These are phyloP conservation scores for Pontederia paniculata DNA, from an alignment of 176 grass and related monocot species.

Conservation along the genomic window DNA sequence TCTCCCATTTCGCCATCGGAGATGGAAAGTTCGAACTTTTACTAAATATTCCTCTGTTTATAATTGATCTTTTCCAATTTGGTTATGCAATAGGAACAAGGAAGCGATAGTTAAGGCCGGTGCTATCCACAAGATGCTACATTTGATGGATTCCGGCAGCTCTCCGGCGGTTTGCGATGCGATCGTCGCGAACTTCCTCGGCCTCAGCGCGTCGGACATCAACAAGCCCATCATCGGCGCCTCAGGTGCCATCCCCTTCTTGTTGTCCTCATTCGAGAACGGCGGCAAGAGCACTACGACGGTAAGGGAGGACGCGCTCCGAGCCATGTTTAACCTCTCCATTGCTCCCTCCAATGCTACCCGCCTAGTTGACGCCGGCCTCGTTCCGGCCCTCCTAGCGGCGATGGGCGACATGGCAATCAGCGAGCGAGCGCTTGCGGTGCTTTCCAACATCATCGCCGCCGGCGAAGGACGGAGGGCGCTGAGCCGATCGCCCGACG, in stretches of 20 bases:
- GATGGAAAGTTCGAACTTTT: background rate
- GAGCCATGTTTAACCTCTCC: conserved; percentile 79
- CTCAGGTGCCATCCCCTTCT: conserved; percentile 44
- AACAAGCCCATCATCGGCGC: conserved; percentile 82
- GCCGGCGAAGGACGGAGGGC: conserved; percentile 54
- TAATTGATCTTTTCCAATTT: background rate
- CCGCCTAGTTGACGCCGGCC: conserved; percentile 47
- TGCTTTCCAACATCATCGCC: conserved; percentile 64
- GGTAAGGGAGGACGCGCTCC: conserved; percentile 51
- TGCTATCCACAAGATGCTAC: conserved; percentile 85
- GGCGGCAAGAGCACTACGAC: conserved; percentile 20
- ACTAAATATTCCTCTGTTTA: conserved; percentile 1
- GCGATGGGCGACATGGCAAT: conserved; percentile 27
- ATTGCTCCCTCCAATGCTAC: conserved; percentile 44
- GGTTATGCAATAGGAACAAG: conserved; percentile 52
- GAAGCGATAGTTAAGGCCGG: conserved; percentile 80
- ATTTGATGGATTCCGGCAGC: conserved; percentile 22
- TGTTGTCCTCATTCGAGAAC: conserved; percentile 36
- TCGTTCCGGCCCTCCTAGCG: conserved; percentile 34
- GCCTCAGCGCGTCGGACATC: conserved; percentile 75
- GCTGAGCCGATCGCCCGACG: conserved; percentile 39
- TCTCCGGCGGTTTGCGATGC: conserved; percentile 29
- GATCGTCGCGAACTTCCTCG: conserved; percentile 79
- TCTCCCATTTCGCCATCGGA: background rate
- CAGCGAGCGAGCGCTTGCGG: conserved; percentile 55